phyloP scores from a whole-genome alignment of 2,329 filamentous ascomycete genomes.

The Raffaelea deltoideospora region DNA sequence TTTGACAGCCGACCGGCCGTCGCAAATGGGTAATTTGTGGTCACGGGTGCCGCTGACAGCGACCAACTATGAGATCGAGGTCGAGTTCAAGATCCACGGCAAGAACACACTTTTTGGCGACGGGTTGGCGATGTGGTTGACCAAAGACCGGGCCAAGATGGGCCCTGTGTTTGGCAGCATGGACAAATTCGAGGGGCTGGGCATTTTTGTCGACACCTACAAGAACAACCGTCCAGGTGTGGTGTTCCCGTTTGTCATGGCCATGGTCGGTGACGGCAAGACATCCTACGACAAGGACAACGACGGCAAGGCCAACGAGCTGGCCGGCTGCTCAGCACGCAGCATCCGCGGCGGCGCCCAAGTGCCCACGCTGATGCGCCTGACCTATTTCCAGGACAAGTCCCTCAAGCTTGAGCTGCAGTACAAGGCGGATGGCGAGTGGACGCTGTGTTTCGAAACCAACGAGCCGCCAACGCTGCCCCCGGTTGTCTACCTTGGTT shows the following conservation, averaged over 20 bases:
- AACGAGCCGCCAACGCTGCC: constrained; percentile 62
- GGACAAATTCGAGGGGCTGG: constrained; percentile 86
- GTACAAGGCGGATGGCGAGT: constrained; percentile 82
- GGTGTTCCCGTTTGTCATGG: constrained; percentile 96
- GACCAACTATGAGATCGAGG: constrained; percentile 96
- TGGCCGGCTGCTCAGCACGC: constrained; percentile 88
- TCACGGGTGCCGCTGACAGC: constrained; percentile 88
- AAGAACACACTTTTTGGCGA: constrained; percentile 85
- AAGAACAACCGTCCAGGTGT: constrained; percentile 97
- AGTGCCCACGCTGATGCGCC: constrained; percentile 66
- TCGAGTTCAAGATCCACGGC: constrained; percentile 90
- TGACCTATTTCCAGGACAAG: constrained; percentile 97
- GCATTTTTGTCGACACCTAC: constrained; percentile 95
- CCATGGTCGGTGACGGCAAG: constrained; percentile 87
- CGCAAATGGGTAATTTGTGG: constrained; percentile 85
- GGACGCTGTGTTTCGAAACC: constrained; percentile 77
- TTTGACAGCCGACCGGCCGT: constrained; percentile 77
- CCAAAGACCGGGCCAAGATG: constrained; percentile 68
- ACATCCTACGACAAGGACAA: constrained; percentile 83
- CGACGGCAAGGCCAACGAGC: constrained; percentile 84
- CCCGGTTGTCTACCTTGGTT: constrained; percentile 57
- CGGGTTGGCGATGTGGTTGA: constrained; percentile 96
- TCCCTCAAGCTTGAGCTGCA: constrained; percentile 78
- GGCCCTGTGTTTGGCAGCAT: constrained; percentile 79
- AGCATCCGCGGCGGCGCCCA: constrained; percentile 71